phyloP scores from a whole-genome alignment of 768 basidiomycete genomes.

The Agrocybe pediades region DNA sequence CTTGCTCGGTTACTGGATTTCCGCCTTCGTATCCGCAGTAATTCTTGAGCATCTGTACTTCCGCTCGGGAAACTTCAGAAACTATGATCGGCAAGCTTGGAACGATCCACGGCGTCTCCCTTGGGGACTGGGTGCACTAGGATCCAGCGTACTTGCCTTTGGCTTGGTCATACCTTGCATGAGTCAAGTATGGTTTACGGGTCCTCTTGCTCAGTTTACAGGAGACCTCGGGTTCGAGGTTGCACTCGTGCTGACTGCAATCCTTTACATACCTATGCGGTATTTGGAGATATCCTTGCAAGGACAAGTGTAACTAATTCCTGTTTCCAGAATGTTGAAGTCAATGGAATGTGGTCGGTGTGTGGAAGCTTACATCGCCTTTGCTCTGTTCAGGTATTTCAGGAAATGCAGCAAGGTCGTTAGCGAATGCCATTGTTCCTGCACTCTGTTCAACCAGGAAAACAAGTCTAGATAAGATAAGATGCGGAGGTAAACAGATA shows the following conservation, averaged over 20 bases:
- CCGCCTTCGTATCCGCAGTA: conserved; percentile 58
- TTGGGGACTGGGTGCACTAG: conserved; percentile 67
- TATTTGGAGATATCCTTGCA: conserved; percentile 42
- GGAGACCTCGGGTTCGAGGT: conserved; percentile 88
- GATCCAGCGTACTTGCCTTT: conserved; percentile 53
- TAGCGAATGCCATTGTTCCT: too few relatives aligned
- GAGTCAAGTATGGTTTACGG: conserved; percentile 77
- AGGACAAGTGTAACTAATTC: conserved; percentile 9
- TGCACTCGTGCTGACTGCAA: conserved; percentile 55
- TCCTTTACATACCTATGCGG: conserved; percentile 64
- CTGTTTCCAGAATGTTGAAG: too few relatives aligned
- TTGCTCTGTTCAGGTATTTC: too few relatives aligned
- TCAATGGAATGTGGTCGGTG: too few relatives aligned
- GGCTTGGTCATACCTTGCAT: conserved; percentile 68
- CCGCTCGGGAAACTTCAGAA: conserved; percentile 47
- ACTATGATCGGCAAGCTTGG: conserved; percentile 62
- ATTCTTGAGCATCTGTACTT: conserved; percentile 70
- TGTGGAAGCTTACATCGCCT: too few relatives aligned
- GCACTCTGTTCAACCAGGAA: too few relatives aligned
- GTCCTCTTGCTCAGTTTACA: conserved; percentile 66
- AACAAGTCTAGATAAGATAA: too few relatives aligned
- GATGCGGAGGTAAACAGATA: too few relatives aligned
- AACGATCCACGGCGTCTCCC: conserved; percentile 59
- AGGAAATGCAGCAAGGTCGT: too few relatives aligned
- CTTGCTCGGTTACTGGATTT: conserved; percentile 68